phyloP scores from a whole-genome alignment of 1,284 basidiomycete genomes.

The Agroathelia rolfsii region DNA sequence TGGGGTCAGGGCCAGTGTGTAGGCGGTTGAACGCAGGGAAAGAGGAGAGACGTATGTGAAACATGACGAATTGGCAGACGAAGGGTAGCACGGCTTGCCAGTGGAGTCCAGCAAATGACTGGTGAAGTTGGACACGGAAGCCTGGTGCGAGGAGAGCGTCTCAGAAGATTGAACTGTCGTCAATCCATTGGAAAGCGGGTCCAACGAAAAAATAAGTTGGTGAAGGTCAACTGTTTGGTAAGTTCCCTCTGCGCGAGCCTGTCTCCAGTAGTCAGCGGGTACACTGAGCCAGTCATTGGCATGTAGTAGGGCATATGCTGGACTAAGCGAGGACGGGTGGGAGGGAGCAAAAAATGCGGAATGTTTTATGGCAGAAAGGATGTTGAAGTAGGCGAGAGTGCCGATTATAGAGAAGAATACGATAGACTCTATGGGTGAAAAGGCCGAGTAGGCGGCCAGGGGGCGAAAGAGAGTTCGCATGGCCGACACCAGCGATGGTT shows the following conservation, averaged over 20 bases:
- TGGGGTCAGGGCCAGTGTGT: slow-evolving; percentile 51
- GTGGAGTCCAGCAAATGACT: no score
- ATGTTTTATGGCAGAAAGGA: slow-evolving; percentile 78
- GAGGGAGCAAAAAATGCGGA: slow-evolving; percentile 56
- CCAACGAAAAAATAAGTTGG: slow-evolving; percentile 51
- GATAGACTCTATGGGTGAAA: slow-evolving; percentile 75
- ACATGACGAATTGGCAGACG: slow-evolving; percentile 25
- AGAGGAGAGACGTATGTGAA: slow-evolving; percentile 28
- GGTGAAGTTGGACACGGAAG: slow-evolving; percentile 38
- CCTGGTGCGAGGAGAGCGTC: slow-evolving; percentile 21
- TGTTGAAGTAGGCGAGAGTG: slow-evolving; percentile 87
- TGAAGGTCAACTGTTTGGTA: slow-evolving; percentile 47
- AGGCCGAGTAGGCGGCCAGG: slow-evolving; percentile 54
- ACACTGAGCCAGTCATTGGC: slow-evolving; percentile 48
- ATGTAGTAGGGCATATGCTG: slow-evolving; percentile 43
- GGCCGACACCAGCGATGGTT: no score
- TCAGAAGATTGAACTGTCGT: slow-evolving; percentile 17
- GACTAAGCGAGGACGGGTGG: slow-evolving; percentile 34
- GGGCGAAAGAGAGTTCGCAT: slow-evolving; percentile 53
- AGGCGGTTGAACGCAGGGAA: slow-evolving; percentile 30
- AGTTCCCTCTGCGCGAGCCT: slow-evolving; percentile 22
- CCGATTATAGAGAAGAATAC: slow-evolving; percentile 80
- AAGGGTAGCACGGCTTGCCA: slow-evolving; percentile 16
- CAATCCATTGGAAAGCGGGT: slow-evolving; percentile 18
- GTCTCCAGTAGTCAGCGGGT: slow-evolving; percentile 39